Conservation (phyloP, 2,329 filamentous ascomycete species). For the Penicillium sp. region DNA sequence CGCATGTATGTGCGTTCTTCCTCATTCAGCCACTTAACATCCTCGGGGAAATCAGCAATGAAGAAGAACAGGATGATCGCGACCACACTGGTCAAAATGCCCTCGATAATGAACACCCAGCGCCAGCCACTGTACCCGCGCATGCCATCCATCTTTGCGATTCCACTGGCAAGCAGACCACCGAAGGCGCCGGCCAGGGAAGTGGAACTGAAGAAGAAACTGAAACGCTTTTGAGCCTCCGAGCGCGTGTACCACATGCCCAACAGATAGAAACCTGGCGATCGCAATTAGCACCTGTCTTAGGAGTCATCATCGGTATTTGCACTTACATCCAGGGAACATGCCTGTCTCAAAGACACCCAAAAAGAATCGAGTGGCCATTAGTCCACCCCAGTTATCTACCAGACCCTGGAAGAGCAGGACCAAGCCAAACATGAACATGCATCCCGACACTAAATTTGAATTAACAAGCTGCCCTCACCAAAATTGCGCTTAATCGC, state of each 20-base stretch:
- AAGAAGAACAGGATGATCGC: conserved; percentile 61
- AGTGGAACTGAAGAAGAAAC: conserved; percentile 83
- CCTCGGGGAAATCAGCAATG: conserved; percentile 72
- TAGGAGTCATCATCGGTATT: conserved; percentile 18
- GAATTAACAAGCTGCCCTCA: neutral
- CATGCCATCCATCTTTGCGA: conserved; percentile 56
- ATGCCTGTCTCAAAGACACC: conserved; percentile 74
- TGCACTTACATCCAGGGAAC: conserved; percentile 59
- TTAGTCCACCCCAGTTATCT: conserved; percentile 70
- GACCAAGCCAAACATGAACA: conserved; percentile 77
- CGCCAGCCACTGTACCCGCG: conserved; percentile 58
- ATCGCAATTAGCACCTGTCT: neutral
- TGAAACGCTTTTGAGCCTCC: conserved; percentile 88
- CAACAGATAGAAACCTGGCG: conserved; percentile 59
- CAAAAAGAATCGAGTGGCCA: conserved; percentile 81
- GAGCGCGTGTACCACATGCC: conserved; percentile 80
- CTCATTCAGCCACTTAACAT: conserved; percentile 68
- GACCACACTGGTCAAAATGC: conserved; percentile 60
- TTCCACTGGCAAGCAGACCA: conserved; percentile 58
- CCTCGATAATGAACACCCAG: conserved; percentile 61
- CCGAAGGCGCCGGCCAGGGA: conserved; percentile 63
- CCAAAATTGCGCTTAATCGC: neutral
- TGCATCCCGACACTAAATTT: conserved; percentile 64
- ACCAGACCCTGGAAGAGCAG: conserved; percentile 76
- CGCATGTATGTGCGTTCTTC: conserved; percentile 67